Conservation (phyloP, 148 eudicot genomes). For the Diospyros kaki region DNA sequence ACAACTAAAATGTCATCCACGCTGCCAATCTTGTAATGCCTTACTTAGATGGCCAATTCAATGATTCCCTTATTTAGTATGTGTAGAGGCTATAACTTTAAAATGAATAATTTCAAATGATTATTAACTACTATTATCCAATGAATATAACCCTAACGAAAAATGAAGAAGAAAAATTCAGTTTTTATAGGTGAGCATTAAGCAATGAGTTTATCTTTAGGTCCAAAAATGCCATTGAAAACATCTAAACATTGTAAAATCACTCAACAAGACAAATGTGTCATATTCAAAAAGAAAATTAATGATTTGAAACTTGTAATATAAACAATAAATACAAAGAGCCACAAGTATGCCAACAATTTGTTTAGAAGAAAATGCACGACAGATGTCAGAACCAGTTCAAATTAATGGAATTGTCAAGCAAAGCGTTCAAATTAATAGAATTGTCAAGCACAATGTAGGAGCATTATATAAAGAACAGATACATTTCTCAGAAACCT, state of each 20-base stretch:
- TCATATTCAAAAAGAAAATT: not conserved
- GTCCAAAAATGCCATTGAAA: not conserved
- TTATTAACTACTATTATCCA: no score
- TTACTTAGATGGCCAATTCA: no score
- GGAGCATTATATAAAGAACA: not conserved
- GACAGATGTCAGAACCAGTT: not conserved
- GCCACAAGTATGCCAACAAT: not conserved
- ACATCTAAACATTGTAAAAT: not conserved
- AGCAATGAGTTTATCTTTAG: not conserved
- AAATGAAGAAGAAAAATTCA: no score
- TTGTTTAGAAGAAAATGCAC: not conserved
- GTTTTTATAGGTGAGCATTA: no score
- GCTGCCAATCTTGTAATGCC: no score
- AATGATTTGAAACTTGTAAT: not conserved
- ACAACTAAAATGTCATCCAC: not conserved
- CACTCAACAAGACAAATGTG: not conserved
- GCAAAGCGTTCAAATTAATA: not conserved
- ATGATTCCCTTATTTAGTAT: no score
- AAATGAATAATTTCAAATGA: no score
- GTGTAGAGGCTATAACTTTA: no score
- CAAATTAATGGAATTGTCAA: not conserved
- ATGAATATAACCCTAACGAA: no score
- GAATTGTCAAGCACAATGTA: not conserved
- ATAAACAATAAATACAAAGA: not conserved
- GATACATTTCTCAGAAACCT: not conserved